phyloP scores from a whole-genome alignment of 2,329 filamentous ascomycete genomes.

The Davidsoniella virescens region DNA sequence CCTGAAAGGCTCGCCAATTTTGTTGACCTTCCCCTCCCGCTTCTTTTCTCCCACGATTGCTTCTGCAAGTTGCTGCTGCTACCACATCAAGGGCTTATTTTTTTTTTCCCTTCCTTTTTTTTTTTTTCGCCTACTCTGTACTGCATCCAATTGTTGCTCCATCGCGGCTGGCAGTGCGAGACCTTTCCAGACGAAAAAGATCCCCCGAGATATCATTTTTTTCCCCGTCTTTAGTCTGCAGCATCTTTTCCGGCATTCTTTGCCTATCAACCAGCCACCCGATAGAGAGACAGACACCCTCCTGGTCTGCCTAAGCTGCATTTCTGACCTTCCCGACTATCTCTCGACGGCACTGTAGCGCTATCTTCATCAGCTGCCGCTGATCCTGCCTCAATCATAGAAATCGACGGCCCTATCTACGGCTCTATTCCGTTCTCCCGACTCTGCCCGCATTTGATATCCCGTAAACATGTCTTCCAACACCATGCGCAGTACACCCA shows the following conservation, averaged over 20 bases:
- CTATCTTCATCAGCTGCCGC: no score
- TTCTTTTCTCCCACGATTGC: background rate
- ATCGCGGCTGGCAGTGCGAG: constrained; percentile 2
- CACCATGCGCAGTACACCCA: constrained; percentile 57
- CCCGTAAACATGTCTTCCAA: constrained; percentile 22
- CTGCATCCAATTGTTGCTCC: constrained; percentile 3
- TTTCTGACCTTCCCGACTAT: no score
- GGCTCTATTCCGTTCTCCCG: no score
- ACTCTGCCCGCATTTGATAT: no score
- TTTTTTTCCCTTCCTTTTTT: background rate
- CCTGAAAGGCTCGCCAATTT: background rate
- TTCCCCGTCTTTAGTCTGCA: background rate
- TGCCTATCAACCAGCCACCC: background rate
- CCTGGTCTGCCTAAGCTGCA: no score
- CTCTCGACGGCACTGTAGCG: no score
- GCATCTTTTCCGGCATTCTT: background rate
- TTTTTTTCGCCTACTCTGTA: background rate
- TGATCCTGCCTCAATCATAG: no score
- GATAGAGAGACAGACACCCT: no score
- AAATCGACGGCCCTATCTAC: no score
- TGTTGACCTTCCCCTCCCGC: constrained; percentile 2
- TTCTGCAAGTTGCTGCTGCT: background rate
- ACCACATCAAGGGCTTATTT: background rate
- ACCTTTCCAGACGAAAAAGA: no score
- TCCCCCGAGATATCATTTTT: constrained; percentile 1